These are phyloP conservation scores for Marasmius oreades DNA, from an alignment of 1,284 basidiomycete genomes.

Conservation along the genomic window DNA sequence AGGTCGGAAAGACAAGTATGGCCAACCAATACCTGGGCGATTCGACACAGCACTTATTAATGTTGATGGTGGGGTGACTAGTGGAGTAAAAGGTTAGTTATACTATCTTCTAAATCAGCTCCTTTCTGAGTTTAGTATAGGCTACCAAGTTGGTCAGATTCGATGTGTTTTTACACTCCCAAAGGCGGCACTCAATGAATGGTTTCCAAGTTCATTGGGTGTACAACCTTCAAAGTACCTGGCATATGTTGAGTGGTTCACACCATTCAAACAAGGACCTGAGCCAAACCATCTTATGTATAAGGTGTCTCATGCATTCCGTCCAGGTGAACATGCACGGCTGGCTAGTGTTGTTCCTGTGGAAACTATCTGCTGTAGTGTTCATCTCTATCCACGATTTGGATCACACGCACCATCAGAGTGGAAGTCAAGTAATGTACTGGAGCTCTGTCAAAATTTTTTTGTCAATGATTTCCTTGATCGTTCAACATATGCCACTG, in stretches of 20 bases:
- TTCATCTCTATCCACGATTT: no score
- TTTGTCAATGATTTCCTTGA: no score
- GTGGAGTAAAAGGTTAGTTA: not conserved
- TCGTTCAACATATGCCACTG: no score
- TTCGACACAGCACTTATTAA: not conserved
- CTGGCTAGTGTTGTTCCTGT: no score
- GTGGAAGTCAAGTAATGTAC: no score
- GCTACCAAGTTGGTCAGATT: not conserved
- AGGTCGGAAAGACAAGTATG: conserved; percentile 10
- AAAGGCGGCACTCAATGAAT: not conserved
- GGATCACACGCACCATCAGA: no score
- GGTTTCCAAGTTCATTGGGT: not conserved
- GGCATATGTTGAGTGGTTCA: not conserved
- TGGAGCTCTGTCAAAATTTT: no score
- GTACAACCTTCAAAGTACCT: not conserved
- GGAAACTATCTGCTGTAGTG: no score
- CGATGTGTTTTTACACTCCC: not conserved
- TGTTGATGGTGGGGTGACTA: not conserved
- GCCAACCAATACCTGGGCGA: not conserved
- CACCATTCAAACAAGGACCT: not conserved
- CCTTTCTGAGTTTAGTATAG: not conserved
- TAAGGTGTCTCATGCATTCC: not conserved
- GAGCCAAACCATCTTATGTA: not conserved
- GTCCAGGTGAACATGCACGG: no score
- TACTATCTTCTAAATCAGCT: not conserved